A percentile compares a stretch with the other conserved stretches of the same genome.
These are phyloP conservation scores for Cladobotryum mycophilum DNA, from an alignment of 2,329 filamentous ascomycete species.

Conservation along the genomic window DNA sequence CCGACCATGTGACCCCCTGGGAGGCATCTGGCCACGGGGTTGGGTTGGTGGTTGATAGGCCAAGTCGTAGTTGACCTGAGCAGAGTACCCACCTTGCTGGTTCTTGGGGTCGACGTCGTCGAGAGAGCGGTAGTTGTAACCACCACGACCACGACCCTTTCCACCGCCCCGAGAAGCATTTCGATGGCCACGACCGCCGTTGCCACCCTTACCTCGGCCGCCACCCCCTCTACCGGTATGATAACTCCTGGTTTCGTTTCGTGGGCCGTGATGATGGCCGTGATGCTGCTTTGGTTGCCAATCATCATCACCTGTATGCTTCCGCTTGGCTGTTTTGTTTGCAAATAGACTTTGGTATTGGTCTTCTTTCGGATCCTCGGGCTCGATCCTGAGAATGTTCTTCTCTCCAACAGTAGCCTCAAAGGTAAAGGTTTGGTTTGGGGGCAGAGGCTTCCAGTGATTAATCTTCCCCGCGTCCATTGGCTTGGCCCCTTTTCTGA, in stretches of 20 bases:
- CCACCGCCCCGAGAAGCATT: constrained; percentile 37
- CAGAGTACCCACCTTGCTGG: constrained; percentile 34
- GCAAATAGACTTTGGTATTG: constrained; percentile 58
- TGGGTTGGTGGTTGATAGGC: constrained; percentile 22
- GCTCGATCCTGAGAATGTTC: constrained; percentile 72
- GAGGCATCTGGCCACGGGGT: background rate
- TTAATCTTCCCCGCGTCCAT: constrained; percentile 76
- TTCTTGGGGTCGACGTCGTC: constrained; percentile 55
- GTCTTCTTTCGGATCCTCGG: constrained; percentile 56
- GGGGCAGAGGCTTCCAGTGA: constrained; percentile 71
- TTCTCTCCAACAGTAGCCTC: constrained; percentile 85
- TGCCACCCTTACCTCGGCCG: constrained; percentile 30
- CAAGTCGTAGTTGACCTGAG: constrained; percentile 32
- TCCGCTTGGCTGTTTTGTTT: constrained; percentile 55
- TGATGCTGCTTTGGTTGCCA: constrained; percentile 27
- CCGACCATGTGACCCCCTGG: constrained; percentile 14
- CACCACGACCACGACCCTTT: constrained; percentile 39
- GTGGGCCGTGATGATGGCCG: constrained; percentile 28
- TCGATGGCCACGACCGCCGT: constrained; percentile 31
- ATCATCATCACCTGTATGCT: constrained; percentile 46
- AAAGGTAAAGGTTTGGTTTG: constrained; percentile 67
- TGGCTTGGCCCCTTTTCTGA: constrained; percentile 68
- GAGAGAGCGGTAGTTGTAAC: constrained; percentile 56
- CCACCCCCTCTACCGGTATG: constrained; percentile 36
- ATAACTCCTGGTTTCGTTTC: constrained; percentile 36